Evolutionary conservation across 2,329 filamentous ascomycete species (phyloP).

Genomic region (Coniochaeta hoffmannii): DNA sequence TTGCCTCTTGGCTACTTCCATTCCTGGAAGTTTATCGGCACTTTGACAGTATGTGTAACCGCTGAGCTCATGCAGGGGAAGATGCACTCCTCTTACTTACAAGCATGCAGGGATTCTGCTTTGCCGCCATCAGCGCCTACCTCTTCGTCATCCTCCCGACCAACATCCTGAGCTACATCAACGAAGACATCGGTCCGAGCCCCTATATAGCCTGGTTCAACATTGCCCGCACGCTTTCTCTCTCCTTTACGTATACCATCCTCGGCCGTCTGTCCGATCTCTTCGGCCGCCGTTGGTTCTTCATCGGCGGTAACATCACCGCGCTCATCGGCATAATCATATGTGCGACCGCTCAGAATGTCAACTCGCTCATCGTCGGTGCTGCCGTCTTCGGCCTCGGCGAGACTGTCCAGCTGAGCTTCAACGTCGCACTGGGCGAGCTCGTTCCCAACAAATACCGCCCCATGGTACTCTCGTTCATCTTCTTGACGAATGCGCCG

Average conservation of each 20-base stretch:
- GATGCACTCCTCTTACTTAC: no score
- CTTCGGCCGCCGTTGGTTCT: slow-evolving; percentile 31
- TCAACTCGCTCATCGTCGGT: slow-evolving; percentile 27
- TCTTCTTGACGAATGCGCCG: slow-evolving; percentile 26
- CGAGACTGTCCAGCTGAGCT: slow-evolving; percentile 28
- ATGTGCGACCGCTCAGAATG: slow-evolving; percentile 24
- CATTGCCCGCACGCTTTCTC: slow-evolving; percentile 25
- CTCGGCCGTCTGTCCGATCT: slow-evolving; percentile 31
- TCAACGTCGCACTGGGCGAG: slow-evolving; percentile 28
- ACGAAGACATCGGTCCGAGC: slow-evolving; percentile 27
- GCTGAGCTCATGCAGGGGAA: no score
- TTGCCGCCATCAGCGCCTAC: no score
- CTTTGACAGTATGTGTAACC: no score
- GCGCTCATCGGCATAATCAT: slow-evolving; percentile 28
- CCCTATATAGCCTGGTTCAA: slow-evolving; percentile 26
- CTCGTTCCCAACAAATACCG: slow-evolving; percentile 35
- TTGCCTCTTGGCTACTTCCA: no score
- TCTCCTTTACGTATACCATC: slow-evolving; percentile 28
- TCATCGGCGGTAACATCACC: slow-evolving; percentile 28
- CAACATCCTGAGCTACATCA: slow-evolving; percentile 19
- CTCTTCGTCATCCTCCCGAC: no score
- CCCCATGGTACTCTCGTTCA: slow-evolving; percentile 22
- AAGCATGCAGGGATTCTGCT: no score
- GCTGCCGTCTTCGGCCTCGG: slow-evolving; percentile 27
- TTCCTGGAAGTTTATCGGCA: no score